Evolutionary conservation across 345 rosid genomes (phyloP), one percentile per base, ranked within the genome.

Genomic region (Theobroma cacao): DNA sequence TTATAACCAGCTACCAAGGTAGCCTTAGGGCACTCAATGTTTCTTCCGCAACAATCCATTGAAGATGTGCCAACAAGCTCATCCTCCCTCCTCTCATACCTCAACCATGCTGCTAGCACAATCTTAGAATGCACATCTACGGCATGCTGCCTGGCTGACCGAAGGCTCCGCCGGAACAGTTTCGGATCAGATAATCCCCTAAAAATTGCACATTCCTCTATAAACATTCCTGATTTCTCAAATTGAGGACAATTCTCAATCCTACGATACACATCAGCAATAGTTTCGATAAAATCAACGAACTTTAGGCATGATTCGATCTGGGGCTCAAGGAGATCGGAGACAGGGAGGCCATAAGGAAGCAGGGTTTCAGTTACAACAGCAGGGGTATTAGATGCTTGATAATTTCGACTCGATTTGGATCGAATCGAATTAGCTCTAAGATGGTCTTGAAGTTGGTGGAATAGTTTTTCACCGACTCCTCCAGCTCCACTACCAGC

Each of bases 11-110:
- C 24, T 9, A 90, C 87, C 82, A 97, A 81, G 62, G 88, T 86
- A n/a, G 98, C 94, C 82, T 79, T 88, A 2, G 98, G 99, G 55
- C 99, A 97, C 75, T 97, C 97, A 43, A 93, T 62, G 69, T 89
- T 97, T 55, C 94, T 88, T 36, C 98, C 98, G 31, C 88, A 86
- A 59, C 98, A 97, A 82, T 91, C 94, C 97, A 96, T 89, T 15
- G 97, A 84, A 5, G 85, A 85, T 0, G 88, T 85, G 30, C 97
- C 99, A 45, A 88, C 82, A 2, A 94, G 89, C 78, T 94, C 98
- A 76, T 97, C 94, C 45, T 97, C 98, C 68, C 99, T 90, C 90
- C 99, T 89, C 89, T 97, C 99, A 53, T 47, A 97, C 62, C 97
- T 82, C 59, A 97, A 85, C 97, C 99, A 97, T 2, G 99, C 87